Evolutionary conservation across 805 yeast genomes (phyloP), one percentile per base, ranked within the genome.

Genomic region (Candida anglica): DNA sequence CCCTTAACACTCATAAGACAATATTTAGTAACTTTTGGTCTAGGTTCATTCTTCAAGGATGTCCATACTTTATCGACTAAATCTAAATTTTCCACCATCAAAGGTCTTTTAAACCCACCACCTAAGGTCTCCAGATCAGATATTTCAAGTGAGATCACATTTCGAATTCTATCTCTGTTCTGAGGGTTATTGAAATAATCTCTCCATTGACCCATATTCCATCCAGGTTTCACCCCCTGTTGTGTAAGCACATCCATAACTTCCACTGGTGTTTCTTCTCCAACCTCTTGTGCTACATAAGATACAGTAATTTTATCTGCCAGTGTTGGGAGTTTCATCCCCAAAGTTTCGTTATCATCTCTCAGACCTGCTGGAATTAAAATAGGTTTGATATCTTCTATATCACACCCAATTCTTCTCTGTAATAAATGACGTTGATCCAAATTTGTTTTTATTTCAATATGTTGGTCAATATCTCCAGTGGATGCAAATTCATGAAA

Each of bases 161-260:
- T 88, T 28, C 85, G 60, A 9, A 85, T 77, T 23, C 87, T 58
- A 42, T 81, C 86, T 28, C 91, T 60, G 9, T 66, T 64, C 2
- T 63, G 49, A 2, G 60, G 58, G 1, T 65, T 51, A 17, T 66
- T 56, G 55, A 77, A 86, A 54, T 87, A 88, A 23, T 82, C 80
- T 35, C 77, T 61, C 96, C 96, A 88, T 40, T 65, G 68, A 1
- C 71, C 71, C 63, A 87, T 56, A 14, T 72, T 68, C 96, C 95
- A 87, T 9, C 72, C 70, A 0, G 80, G 77, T 9, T 66, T 50
- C 18, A 65, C 67, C 24, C 77, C 72, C 36, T 81, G 81, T 48
- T 88, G 96, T 0, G 94, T 80, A 15, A 83, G 66, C 3, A 86
- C 95, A 53, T 88, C 96, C 91, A 88, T 86, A 2, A 88, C 95